Evolutionary conservation across 179 eudicot species (phyloP).

Genomic region (Dionaea muscipula): DNA sequence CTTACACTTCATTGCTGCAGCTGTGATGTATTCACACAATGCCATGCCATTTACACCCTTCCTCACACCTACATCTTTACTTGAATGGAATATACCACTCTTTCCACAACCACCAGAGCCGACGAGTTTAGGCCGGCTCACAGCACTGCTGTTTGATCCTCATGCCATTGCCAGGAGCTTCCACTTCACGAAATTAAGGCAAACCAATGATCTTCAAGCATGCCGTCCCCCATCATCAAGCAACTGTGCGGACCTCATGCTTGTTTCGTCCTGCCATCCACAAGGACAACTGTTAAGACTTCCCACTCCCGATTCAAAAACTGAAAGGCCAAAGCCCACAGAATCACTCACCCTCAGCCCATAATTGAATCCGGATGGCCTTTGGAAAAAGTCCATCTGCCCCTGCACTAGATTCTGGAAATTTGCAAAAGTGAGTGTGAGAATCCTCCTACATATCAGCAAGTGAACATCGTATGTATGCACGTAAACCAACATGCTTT

Average conservation of each 20-base stretch:
- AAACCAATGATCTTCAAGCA: slow-evolving; percentile 3
- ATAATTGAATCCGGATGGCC: slow-evolving; percentile 47
- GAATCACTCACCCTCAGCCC: slow-evolving; percentile 42
- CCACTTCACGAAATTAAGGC: too few species aligned
- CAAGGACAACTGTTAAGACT: neutral
- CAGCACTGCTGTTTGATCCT: too few species aligned
- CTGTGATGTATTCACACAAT: too few species aligned
- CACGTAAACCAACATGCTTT: neutral
- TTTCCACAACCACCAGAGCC: too few species aligned
- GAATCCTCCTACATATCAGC: neutral
- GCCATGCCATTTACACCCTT: too few species aligned
- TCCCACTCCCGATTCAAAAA: neutral
- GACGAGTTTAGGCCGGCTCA: too few species aligned
- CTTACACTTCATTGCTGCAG: too few species aligned
- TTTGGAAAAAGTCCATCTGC: slow-evolving; percentile 57
- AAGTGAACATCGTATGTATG: neutral
- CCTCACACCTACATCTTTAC: too few species aligned
- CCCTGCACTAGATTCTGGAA: slow-evolving; percentile 41
- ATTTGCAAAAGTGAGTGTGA: neutral
- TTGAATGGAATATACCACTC: too few species aligned
- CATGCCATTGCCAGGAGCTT: too few species aligned
- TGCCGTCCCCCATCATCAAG: slow-evolving; percentile 25
- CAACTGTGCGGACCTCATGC: slow-evolving; percentile 34
- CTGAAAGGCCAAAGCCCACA: too few species aligned
- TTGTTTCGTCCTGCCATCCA: slow-evolving; percentile 39